Conservation (phyloP, 2,329 filamentous ascomycete genomes). For the Pseudocercospora pini-densiflorae region DNA sequence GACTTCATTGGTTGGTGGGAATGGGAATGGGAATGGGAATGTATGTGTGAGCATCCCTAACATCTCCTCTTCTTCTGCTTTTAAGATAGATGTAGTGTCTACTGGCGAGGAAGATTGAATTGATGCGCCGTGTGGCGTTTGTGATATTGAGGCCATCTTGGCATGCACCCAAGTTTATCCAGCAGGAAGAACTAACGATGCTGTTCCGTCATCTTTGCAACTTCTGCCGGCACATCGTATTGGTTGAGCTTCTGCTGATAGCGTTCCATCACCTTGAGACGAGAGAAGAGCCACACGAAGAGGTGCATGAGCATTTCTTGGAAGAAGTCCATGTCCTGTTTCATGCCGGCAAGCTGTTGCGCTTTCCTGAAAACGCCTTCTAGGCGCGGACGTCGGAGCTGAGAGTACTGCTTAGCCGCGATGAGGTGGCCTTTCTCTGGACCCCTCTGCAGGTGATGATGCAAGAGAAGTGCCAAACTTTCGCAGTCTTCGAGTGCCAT, state of each 20-base stretch:
- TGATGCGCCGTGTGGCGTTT: not conserved
- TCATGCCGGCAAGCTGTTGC: slow-evolving; percentile 19
- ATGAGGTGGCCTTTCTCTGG: not conserved
- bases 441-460: slow-evolving; percentile 14
- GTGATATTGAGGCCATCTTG: slow-evolving; percentile 1
- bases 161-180: not conserved
- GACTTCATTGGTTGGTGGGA: not conserved
- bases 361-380: slow-evolving; percentile 13
- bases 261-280: not conserved
- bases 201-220: not conserved
- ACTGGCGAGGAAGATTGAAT: slow-evolving; percentile 1
- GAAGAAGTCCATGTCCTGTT: slow-evolving; percentile 18
- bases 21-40: slow-evolving; percentile 4
- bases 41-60: slow-evolving; percentile 4
- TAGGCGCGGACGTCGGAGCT: slow-evolving; percentile 16
- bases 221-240: slow-evolving; percentile 3
- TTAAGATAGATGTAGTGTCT: slow-evolving; percentile 9
- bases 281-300: slow-evolving; percentile 17
- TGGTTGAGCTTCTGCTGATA: slow-evolving; percentile 2
- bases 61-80: slow-evolving; percentile 3
- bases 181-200: not conserved
- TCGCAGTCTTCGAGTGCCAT: slow-evolving; percentile 62
- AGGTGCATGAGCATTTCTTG: slow-evolving; percentile 20
- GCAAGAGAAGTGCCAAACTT: slow-evolving; percentile 48
- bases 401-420: slow-evolving; percentile 14